These are phyloP conservation scores for Wickerhamiella australiensis DNA, from an alignment of 805 yeast species.

Conservation along the genomic window DNA sequence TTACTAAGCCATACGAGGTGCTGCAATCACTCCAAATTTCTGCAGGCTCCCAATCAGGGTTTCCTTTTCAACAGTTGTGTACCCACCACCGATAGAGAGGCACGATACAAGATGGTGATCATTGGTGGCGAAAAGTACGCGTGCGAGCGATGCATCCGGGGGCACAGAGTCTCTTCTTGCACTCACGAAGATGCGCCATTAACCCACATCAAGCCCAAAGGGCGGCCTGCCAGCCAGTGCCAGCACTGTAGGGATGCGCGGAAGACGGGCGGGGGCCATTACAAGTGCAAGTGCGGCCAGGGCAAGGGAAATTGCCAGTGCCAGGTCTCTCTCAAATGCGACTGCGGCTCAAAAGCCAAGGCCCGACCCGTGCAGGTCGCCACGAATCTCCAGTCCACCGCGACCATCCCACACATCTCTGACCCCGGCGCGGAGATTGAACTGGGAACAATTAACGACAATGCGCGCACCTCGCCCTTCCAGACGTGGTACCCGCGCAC, in stretches of 20 bases:
- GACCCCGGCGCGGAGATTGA: conserved; percentile 3
- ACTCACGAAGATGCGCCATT: conserved; percentile 84
- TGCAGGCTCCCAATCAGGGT: neutral
- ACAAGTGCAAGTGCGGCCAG: conserved; percentile 28
- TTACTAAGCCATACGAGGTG: too few relatives aligned
- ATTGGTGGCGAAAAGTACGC: conserved; percentile 92
- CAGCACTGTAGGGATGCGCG: conserved; percentile 46
- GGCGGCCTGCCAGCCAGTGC: conserved; percentile 90
- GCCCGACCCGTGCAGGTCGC: neutral
- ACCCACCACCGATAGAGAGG: neutral
- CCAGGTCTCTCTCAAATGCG: conserved; percentile 5
- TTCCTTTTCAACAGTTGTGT: neutral
- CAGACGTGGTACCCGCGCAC: conserved; percentile 9
- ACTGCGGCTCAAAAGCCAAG: conserved; percentile 12
- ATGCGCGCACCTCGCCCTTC: conserved; percentile 5
- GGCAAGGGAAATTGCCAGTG: conserved; percentile 13
- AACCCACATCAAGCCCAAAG: conserved; percentile 90
- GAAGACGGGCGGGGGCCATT: conserved; percentile 20
- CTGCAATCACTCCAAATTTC: neutral
- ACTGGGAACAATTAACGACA: conserved; percentile 2
- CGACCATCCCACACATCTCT: neutral
- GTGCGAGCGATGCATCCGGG: conserved; percentile 90
- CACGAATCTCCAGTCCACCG: neutral
- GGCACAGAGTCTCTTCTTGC: conserved; percentile 91
- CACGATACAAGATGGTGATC: conserved; percentile 51